Percentiles rank a stretch among this genome's conserved stretches.
Evolutionary conservation across 2,329 filamentous ascomycete species (phyloP).

Genomic region (Aureobasidium sp.): DNA sequence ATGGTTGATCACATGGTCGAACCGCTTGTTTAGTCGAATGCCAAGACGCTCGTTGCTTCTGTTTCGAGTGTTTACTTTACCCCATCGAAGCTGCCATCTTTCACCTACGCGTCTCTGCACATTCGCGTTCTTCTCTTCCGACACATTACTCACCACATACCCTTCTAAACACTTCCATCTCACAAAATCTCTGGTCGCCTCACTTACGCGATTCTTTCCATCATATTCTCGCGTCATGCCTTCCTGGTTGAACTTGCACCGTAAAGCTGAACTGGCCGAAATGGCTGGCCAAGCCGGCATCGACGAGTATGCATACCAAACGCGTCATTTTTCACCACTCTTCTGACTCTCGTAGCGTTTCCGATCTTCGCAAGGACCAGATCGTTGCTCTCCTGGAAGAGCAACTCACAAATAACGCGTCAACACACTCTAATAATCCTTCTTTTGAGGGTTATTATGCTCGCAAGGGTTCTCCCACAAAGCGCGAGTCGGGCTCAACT

Average conservation of each 20-base stretch:
- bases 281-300: slow-evolving; percentile 66
- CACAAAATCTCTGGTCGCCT: slow-evolving; percentile 37
- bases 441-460: slow-evolving; percentile 70
- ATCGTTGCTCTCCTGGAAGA: slow-evolving; percentile 69
- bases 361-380: slow-evolving; percentile 54
- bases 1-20: not conserved
- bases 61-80: slow-evolving; percentile 8
- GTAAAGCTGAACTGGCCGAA: slow-evolving; percentile 71
- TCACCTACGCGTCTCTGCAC: not conserved
- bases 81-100: not conserved
- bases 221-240: slow-evolving; percentile 50
- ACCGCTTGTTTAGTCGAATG: not conserved
- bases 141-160: not conserved
- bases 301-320: slow-evolving; percentile 55
- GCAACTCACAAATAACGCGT: slow-evolving; percentile 62
- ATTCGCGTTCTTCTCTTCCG: not conserved
- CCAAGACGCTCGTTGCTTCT: not conserved
- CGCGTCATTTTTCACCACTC: not conserved
- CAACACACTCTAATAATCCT: slow-evolving; percentile 56
- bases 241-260: slow-evolving; percentile 71
- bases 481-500: slow-evolving; percentile 30
- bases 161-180: not conserved
- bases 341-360: slow-evolving; percentile 10
- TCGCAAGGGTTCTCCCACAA: slow-evolving; percentile 52
- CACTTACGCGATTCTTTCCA: slow-evolving; percentile 38